These are phyloP conservation scores for Plasmodium yoelii DNA, from an alignment of 169 alveolate species.

Conservation along the genomic window DNA sequence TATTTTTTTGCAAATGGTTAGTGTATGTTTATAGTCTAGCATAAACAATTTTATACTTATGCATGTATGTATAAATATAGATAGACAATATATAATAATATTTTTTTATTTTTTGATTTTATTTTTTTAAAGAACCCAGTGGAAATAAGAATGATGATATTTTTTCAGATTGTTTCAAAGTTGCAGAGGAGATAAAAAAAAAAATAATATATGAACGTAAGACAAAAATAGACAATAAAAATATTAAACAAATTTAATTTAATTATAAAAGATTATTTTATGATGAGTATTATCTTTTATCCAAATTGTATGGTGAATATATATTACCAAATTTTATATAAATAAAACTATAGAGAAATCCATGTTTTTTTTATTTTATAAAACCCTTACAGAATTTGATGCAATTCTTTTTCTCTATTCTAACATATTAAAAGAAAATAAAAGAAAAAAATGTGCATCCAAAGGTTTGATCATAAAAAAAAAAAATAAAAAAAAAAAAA, in stretches of 20 bases:
- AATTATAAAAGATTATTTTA: too few species aligned
- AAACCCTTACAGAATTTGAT: constrained; percentile 21
- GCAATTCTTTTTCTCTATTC: constrained; percentile 17
- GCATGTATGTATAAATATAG: too few species aligned
- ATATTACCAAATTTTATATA: too few species aligned
- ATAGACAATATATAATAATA: background rate
- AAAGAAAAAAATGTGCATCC: background rate
- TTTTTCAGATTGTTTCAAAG: constrained; percentile 11
- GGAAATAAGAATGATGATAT: background rate
- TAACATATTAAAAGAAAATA: constrained; percentile 33
- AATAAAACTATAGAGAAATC: too few species aligned
- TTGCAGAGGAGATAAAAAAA: constrained; percentile 39
- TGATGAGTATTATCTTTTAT: too few species aligned
- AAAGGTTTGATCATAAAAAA: constrained; percentile 16
- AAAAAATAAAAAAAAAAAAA: too few species aligned
- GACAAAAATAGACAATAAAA: background rate
- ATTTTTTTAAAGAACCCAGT: constrained; percentile 27
- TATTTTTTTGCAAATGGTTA: constrained; percentile 7
- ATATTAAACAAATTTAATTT: too few species aligned
- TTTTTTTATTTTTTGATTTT: background rate
- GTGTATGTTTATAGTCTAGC: too few species aligned
- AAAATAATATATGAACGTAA: constrained; percentile 50
- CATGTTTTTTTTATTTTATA: too few species aligned
- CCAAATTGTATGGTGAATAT: too few species aligned
- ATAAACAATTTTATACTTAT: too few species aligned